Evolutionary conservation across 768 basidiomycete genomes (phyloP).

Genomic region (Rhodotorula diobovata): DNA sequence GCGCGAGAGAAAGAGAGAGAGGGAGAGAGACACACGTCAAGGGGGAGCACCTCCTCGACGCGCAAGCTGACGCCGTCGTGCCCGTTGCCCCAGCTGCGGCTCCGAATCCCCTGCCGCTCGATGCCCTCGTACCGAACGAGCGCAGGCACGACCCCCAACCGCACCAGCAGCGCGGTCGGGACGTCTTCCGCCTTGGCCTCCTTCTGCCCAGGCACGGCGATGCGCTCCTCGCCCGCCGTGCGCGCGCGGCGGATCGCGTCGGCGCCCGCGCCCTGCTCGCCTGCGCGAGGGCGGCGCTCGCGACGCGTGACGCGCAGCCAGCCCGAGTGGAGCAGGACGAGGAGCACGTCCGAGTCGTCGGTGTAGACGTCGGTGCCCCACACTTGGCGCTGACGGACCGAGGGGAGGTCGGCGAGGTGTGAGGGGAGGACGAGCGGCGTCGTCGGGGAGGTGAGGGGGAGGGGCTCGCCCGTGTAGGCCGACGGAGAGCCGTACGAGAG

Average conservation of each 20-base stretch:
- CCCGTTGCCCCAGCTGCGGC: conserved; percentile 51
- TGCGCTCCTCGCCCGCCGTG: background rate
- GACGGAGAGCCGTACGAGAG: conserved; percentile 18
- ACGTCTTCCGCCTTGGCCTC: conserved; percentile 1
- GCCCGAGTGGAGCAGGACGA: conserved; percentile 49
- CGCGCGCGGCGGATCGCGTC: conserved; percentile 14
- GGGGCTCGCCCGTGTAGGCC: conserved; percentile 13
- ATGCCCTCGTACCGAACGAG: conserved; percentile 48
- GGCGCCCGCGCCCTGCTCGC: conserved; percentile 24
- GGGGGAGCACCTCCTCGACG: conserved; percentile 46
- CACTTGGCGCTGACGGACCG: conserved; percentile 42
- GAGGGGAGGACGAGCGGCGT: conserved; percentile 28
- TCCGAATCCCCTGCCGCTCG: conserved; percentile 47
- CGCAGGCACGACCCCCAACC: conserved; percentile 47
- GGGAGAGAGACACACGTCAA: conserved; percentile 44
- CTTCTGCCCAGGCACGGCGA: background rate
- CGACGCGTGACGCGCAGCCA: conserved; percentile 45
- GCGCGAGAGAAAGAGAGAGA: background rate
- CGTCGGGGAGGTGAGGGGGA: background rate
- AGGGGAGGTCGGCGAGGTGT: conserved; percentile 37
- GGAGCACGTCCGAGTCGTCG: conserved; percentile 51
- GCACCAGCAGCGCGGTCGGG: conserved; percentile 43
- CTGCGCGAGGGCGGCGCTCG: conserved; percentile 6
- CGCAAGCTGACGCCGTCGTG: conserved; percentile 51
- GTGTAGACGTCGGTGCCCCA: conserved; percentile 54